phyloP scores from a whole-genome alignment of 805 yeast species.

The Cyberlindnera xishuangbannaensis region DNA sequence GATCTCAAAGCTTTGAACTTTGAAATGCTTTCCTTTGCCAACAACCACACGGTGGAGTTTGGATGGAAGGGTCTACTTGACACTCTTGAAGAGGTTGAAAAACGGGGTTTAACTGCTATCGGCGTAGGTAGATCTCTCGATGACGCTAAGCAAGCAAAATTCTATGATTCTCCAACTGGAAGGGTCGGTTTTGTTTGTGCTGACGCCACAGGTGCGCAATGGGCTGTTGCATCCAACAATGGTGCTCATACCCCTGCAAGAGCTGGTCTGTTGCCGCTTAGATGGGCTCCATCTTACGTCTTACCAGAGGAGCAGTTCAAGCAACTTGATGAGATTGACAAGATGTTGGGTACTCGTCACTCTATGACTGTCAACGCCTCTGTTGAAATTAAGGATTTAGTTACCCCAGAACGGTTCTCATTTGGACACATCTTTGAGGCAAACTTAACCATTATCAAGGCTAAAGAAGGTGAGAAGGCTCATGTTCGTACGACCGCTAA shows the following conservation, averaged over 20 bases:
- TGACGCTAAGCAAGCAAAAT: conserved; percentile 23
- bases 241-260: conserved; percentile 25
- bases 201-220: conserved; percentile 23
- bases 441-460: conserved; percentile 20
- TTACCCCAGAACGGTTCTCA: conserved; percentile 21
- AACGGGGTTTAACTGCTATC: conserved; percentile 20
- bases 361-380: conserved; percentile 25
- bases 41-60: conserved; percentile 26
- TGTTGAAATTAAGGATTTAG: conserved; percentile 24
- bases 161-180: conserved; percentile 23
- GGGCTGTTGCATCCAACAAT: conserved; percentile 23
- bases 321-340: conserved; percentile 24
- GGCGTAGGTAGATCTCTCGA: conserved; percentile 26
- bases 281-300: conserved; percentile 25
- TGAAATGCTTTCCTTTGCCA: conserved; percentile 23
- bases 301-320: conserved; percentile 23
- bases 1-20: conserved; percentile 24
- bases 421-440: conserved; percentile 27
- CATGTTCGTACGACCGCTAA: conserved; percentile 23
- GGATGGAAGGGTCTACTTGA: conserved; percentile 24
- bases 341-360: conserved; percentile 26
- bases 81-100: conserved; percentile 23
- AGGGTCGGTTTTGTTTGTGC: conserved; percentile 25
- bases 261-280: conserved; percentile 26
- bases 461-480: conserved; percentile 22